Base-by-base conservation (phyloP, 2,329 filamentous ascomycete genomes). In the Cladosporium sphaerospermum region DNA sequence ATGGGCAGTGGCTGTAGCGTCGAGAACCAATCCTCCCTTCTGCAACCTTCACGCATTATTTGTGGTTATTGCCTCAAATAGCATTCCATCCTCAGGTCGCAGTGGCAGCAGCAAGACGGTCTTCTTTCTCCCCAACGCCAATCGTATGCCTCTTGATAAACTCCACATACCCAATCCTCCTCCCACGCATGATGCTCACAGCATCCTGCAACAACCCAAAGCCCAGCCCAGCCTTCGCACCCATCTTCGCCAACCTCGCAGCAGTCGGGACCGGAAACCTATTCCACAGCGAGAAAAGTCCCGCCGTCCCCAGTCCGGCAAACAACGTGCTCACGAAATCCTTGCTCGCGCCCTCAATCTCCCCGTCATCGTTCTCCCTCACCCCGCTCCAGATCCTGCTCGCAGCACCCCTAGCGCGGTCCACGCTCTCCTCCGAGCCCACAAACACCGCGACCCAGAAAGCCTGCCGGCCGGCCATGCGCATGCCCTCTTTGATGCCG, bases 221-320 rank as follows among this genome's bases (percentile, higher is more conserved):
- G 7, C 75, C 80, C 34, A 96, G 66, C 16, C 92, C 91, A 59
- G 90, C 84, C 61, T 86, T 75, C 43, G 96, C 74, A 1, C 90
- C 92, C 61, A 87, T 81, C 66, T 84, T 88, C 47, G 90, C 89
- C 41, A 89, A 93, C 56, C 74, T 64, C 36, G 72, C 72, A 16
- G 73, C 71, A 19, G 71, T 76, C 18, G 85, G 83, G 31, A 92
- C 73, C 33, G 90, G 88, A 63, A 96, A 88, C 40, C 84, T 80
- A 75, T 91, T 88, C 81, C 88, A 86, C 54, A 90, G 74, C 67
- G 90, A 95, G 76, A 96, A 96, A 8, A 84, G 78, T 2, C 92
- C 92, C 0, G 91, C 89, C 34, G 93, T 85, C 0, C 87, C 86
- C 68, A 96, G 74, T 44, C 88, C 91, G 23, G 93, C 90, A 54